These are phyloP conservation scores for Protomyces arabidopsidicola DNA, from an alignment of 1,139 yeast genomes.

Conservation along the genomic window DNA sequence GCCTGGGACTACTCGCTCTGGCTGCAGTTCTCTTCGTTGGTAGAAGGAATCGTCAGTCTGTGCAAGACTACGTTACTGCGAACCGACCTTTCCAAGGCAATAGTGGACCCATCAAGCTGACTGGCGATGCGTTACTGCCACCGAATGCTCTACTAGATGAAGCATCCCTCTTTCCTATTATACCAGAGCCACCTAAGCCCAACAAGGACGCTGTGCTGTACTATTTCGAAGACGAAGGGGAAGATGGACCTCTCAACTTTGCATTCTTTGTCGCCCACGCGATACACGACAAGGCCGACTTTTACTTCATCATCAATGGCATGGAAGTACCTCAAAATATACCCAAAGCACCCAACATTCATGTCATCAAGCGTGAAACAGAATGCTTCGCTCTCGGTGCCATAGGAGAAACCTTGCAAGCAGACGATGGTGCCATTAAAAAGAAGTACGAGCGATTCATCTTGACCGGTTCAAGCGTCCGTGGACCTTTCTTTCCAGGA, in stretches of 20 bases:
- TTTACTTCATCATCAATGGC: slow-evolving; percentile 19
- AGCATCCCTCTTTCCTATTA: not conserved
- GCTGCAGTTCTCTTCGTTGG: not conserved
- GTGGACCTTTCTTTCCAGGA: slow-evolving; percentile 25
- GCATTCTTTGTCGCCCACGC: slow-evolving; percentile 17
- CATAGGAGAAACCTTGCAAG: slow-evolving; percentile 2
- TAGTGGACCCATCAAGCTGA: not conserved
- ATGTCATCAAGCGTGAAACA: slow-evolving; percentile 2
- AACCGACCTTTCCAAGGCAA: not conserved
- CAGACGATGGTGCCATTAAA: not conserved
- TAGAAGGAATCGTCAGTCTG: not conserved
- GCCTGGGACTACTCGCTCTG: not conserved
- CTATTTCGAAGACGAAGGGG: slow-evolving; percentile 4
- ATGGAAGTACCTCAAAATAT: not conserved
- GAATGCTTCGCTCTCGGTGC: slow-evolving; percentile 15
- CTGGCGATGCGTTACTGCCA: not conserved
- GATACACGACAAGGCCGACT: slow-evolving; percentile 20
- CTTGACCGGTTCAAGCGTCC: slow-evolving; percentile 8
- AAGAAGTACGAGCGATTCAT: slow-evolving; percentile 14
- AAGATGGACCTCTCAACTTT: slow-evolving; percentile 3
- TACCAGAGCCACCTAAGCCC: not conserved
- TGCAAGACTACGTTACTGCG: not conserved
- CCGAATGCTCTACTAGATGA: not conserved
- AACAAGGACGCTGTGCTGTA: slow-evolving; percentile 2
- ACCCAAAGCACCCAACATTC: slow-evolving; percentile 6